phyloP scores from a whole-genome alignment of 768 basidiomycete species.

The Tricholoma flavovirens region DNA sequence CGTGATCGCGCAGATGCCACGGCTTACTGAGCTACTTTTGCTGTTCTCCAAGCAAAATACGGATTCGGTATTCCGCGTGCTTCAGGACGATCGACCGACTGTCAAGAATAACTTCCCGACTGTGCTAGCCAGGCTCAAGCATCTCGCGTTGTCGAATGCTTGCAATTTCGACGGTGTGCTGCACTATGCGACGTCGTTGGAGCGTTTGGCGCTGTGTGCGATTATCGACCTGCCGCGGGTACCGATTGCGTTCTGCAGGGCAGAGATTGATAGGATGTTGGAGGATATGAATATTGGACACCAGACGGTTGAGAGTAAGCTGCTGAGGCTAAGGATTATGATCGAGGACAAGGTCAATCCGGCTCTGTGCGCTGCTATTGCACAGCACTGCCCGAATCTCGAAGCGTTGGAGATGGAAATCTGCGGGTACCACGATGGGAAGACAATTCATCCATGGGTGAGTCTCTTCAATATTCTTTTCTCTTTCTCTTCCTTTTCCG shows the following conservation, averaged over 20 bases:
- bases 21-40: slow-evolving; percentile 26
- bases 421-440: slow-evolving; percentile 37
- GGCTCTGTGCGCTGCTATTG: slow-evolving; percentile 26
- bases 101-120: slow-evolving; percentile 16
- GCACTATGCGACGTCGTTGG: slow-evolving; percentile 23
- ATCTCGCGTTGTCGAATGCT: slow-evolving; percentile 34
- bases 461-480: slow-evolving; percentile 16
- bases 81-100: slow-evolving; percentile 17
- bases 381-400: slow-evolving; percentile 27
- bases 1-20: slow-evolving; percentile 30
- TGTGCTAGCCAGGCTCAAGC: slow-evolving; percentile 25
- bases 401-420: slow-evolving; percentile 36
- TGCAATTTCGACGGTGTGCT: slow-evolving; percentile 27
- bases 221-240: slow-evolving; percentile 32
- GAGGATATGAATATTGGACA: slow-evolving; percentile 22
- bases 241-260: slow-evolving; percentile 29
- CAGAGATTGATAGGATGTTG: slow-evolving; percentile 28
- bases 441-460: slow-evolving; percentile 35
- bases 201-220: slow-evolving; percentile 30
- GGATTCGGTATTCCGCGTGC: slow-evolving; percentile 22
- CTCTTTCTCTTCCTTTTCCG: neutral
- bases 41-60: slow-evolving; percentile 27
- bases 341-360: slow-evolving; percentile 35
- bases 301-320: slow-evolving; percentile 4
- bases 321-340: slow-evolving; percentile 32